Percentiles rank a stretch among this genome's conserved stretches.
These are phyloP conservation scores for Nannizzia gypsea DNA, from an alignment of 2,329 filamentous ascomycete genomes.

Conservation along the genomic window DNA sequence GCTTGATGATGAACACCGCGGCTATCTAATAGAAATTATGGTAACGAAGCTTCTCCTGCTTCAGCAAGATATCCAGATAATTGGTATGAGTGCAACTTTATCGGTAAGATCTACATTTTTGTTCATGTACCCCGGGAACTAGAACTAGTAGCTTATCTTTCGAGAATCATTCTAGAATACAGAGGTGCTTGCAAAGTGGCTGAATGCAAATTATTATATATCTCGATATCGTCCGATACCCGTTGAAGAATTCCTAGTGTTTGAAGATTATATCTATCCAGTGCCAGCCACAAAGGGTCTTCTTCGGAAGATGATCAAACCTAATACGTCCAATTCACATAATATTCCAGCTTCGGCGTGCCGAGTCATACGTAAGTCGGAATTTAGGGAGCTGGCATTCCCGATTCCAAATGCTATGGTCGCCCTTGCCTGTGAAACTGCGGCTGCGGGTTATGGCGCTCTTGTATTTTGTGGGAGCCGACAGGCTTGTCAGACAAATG, in stretches of 20 bases:
- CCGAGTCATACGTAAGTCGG: conserved; percentile 44
- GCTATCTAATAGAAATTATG: conserved; percentile 63
- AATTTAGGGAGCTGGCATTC: conserved; percentile 51
- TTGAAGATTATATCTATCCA: conserved; percentile 55
- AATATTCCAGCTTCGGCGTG: conserved; percentile 25
- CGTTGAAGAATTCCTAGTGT: conserved; percentile 62
- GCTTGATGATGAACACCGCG: conserved; percentile 63
- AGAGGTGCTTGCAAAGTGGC: conserved; percentile 56
- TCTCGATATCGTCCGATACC: conserved; percentile 65
- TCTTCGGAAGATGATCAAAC: conserved; percentile 46
- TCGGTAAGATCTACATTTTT: conserved; percentile 39
- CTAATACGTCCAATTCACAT: conserved; percentile 27
- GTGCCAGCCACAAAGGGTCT: conserved; percentile 48
- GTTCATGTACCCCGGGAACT: not conserved
- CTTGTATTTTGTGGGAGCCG: conserved; percentile 65
- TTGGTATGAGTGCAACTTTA: conserved; percentile 71
- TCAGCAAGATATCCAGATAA: conserved; percentile 55
- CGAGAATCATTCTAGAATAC: conserved; percentile 47
- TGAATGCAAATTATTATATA: conserved; percentile 58
- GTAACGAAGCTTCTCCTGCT: conserved; percentile 61
- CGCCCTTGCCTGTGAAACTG: conserved; percentile 57
- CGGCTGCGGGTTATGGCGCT: conserved; percentile 54
- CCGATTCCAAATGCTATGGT: conserved; percentile 59
- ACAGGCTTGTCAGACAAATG: conserved; percentile 54
- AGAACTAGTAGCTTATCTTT: not conserved